phyloP scores from a whole-genome alignment of 768 basidiomycete genomes.

The Kwoniella sp. region DNA sequence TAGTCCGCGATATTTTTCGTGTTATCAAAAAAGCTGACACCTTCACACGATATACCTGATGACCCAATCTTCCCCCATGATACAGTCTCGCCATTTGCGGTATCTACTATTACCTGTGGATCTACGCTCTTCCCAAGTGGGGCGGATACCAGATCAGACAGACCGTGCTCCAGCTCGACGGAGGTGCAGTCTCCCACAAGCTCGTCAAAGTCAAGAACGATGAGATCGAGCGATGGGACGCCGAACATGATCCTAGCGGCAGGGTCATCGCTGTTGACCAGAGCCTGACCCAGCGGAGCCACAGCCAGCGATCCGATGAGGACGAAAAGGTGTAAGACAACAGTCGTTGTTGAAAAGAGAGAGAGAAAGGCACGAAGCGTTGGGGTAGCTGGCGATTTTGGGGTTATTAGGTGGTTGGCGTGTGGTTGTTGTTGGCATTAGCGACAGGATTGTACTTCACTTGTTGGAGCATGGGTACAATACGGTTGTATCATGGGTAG shows the following conservation, averaged over 20 bases:
- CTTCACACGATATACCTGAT: no score
- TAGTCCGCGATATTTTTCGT: no score
- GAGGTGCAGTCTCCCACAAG: slow-evolving; percentile 26
- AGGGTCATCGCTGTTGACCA: background rate
- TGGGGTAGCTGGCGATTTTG: no score
- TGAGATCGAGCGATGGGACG: slow-evolving; percentile 22
- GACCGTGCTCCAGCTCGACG: slow-evolving; percentile 26
- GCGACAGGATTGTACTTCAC: no score
- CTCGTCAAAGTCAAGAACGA: slow-evolving; percentile 23
- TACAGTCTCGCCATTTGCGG: slow-evolving; percentile 32
- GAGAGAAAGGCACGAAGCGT: no score
- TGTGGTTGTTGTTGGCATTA: no score
- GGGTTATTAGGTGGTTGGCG: no score
- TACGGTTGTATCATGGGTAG: no score
- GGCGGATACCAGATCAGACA: slow-evolving; percentile 61
- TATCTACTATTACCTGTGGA: slow-evolving; percentile 58
- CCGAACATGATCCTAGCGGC: slow-evolving; percentile 18
- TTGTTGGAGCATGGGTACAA: no score
- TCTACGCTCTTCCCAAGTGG: slow-evolving; percentile 58
- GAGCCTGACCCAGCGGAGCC: background rate
- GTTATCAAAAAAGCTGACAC: no score
- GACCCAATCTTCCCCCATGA: no score
- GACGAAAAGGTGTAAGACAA: background rate
- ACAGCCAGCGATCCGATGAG: background rate
- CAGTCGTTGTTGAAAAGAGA: no score